Evolutionary conservation across 208 protist species (phyloP).

Genomic region (Leishmania guyanensis): DNA sequence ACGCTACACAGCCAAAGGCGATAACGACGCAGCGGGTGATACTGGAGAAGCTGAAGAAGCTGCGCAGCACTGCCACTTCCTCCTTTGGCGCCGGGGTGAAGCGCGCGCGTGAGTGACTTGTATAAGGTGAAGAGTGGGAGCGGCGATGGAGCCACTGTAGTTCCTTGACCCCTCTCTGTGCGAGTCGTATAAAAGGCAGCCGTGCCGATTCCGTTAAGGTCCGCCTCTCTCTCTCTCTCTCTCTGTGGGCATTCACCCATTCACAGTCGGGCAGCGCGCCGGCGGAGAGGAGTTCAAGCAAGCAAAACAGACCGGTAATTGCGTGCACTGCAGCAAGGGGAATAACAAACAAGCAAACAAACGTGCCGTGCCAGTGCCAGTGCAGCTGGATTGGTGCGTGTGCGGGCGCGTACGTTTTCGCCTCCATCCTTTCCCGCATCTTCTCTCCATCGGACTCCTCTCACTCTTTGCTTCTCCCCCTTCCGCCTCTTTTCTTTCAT

Average conservation of each 20-base stretch:
- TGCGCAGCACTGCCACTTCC: slow-evolving; percentile 13
- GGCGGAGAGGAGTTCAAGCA: background rate
- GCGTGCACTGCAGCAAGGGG: background rate
- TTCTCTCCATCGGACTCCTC: background rate
- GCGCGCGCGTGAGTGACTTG: slow-evolving; percentile 22
- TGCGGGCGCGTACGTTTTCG: background rate
- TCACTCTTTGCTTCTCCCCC: background rate
- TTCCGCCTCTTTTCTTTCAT: background rate
- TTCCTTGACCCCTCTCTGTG: background rate
- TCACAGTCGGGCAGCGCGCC: background rate
- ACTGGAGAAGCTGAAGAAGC: slow-evolving; percentile 58
- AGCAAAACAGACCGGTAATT: background rate
- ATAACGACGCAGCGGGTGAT: slow-evolving; percentile 63
- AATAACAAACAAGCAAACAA: background rate
- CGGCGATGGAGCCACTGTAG: background rate
- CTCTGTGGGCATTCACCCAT: background rate
- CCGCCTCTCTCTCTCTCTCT: background rate
- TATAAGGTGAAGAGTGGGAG: background rate
- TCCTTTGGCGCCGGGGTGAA: slow-evolving; percentile 9
- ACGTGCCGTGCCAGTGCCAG: background rate
- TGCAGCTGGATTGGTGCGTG: background rate
- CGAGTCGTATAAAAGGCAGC: background rate
- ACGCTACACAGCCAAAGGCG: slow-evolving; percentile 60
- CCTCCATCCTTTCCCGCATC: background rate
- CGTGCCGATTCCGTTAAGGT: background rate